phyloP scores from a whole-genome alignment of 169 alveolate genomes.

The Plasmodium adleri region DNA sequence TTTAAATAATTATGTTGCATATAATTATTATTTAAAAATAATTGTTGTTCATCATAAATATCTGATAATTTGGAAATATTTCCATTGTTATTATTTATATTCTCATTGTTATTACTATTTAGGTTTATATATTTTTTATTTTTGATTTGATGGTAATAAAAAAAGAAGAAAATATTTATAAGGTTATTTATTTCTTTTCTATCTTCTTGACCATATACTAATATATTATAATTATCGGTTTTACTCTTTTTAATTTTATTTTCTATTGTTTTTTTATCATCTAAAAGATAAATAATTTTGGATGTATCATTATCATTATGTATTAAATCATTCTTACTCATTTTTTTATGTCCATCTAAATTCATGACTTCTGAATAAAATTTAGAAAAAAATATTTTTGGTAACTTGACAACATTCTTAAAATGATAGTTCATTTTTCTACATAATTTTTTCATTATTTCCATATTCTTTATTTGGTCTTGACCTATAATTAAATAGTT shows the following conservation, averaged over 20 bases:
- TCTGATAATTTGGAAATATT: too few species aligned
- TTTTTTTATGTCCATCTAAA: conserved; percentile 60
- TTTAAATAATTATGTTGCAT: too few species aligned
- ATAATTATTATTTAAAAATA: too few species aligned
- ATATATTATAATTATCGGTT: conserved; percentile 55
- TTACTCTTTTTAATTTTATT: conserved; percentile 51
- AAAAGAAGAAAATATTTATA: conserved; percentile 48
- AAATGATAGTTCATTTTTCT: conserved; percentile 37
- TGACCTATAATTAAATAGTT: conserved; percentile 46
- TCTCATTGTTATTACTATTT: too few species aligned
- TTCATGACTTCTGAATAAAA: conserved; percentile 60
- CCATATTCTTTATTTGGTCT: conserved; percentile 62
- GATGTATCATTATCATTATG: neutral
- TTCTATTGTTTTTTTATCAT: conserved; percentile 53
- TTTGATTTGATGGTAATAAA: conserved; percentile 34
- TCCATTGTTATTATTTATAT: too few species aligned
- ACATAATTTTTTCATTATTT: conserved; percentile 59
- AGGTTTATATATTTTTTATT: neutral
- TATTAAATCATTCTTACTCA: conserved; percentile 45
- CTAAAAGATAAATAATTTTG: conserved; percentile 57
- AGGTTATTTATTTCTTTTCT: conserved; percentile 70
- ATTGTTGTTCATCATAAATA: too few species aligned
- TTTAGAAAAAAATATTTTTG: conserved; percentile 39
- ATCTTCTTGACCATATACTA: conserved; percentile 28
- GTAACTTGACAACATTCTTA: conserved; percentile 1